Conservation (phyloP, 2,329 filamentous ascomycete genomes). For the Neurospora sp. region DNA sequence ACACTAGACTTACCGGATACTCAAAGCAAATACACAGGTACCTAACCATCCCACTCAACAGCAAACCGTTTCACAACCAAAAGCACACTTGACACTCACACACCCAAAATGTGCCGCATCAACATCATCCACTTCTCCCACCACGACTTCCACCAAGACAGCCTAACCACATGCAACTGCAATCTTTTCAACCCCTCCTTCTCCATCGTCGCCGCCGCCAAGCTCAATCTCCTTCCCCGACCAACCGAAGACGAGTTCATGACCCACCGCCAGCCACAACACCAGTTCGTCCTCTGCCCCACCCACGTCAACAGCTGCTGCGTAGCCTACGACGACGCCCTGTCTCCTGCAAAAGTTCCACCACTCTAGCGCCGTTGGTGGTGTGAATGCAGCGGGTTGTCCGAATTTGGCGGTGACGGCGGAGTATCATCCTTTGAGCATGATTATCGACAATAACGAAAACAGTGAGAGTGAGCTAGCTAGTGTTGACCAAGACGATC, state of each 20-base stretch:
- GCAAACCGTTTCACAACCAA: too few relatives aligned
- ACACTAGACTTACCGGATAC: too few relatives aligned
- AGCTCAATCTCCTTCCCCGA: not conserved
- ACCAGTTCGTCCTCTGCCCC: not conserved
- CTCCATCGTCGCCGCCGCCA: not conserved
- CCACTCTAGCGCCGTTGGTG: not conserved
- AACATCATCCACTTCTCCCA: conserved; percentile 4
- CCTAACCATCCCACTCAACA: too few relatives aligned
- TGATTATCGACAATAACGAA: too few relatives aligned
- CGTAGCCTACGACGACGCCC: not conserved
- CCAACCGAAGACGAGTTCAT: not conserved
- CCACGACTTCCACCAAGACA: conserved; percentile 1
- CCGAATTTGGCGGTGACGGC: not conserved
- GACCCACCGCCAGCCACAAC: not conserved
- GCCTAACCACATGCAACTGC: not conserved
- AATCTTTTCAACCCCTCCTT: not conserved
- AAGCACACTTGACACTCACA: not conserved
- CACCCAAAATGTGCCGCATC: conserved; percentile 7
- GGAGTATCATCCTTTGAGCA: not conserved
- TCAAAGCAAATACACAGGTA: too few relatives aligned
- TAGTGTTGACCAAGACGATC: too few relatives aligned
- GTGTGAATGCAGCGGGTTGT: not conserved
- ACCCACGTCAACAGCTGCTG: conserved; percentile 3
- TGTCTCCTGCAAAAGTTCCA: conserved; percentile 1
- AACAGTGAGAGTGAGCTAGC: too few relatives aligned